Evolutionary conservation across 495 filamentous ascomycete genomes (phyloP), one percentile per base, ranked within the genome.

Genomic region (Daldinia loculata): DNA sequence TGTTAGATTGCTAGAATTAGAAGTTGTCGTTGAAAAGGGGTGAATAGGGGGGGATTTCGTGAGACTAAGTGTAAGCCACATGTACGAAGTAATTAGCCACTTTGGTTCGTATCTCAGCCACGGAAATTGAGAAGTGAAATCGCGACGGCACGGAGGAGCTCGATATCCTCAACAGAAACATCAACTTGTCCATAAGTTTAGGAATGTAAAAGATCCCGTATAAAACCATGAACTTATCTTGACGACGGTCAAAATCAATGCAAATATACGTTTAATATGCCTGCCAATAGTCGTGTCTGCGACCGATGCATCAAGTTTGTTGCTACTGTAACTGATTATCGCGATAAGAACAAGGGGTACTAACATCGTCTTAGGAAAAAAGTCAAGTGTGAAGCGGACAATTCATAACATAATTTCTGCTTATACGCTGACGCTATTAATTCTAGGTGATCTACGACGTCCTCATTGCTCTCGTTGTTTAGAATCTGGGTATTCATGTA

Each of bases 291-390:
- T 56, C 72, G 72, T 32, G 72, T 74, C 27, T 74, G 72, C 34
- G 72, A 74, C 29, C 63, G 72, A 39, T 74, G 72, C 53, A 74
- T 74, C 27, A 62, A 59, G 72, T 74, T 7, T 24, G 68, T 65
- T 19, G 27, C 19, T 22, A 56, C 30, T 36, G 19, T 51, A 27
- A n/a, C 9, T 48, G 4, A 4, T 22, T 14, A 14, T 24, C 22
- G 9, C 11, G 9, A 48, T 11, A 24, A 29, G 24, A 2, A 43
- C 27, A 60, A 34, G 29, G 53, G 17, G 30, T 50, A n/a, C 57
- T 58, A 56, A 67, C 36, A 12, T 17, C 3, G 38, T 32, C 4
- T 52, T 17, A 74, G 72, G 36, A 74, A 66, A 50, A 74, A 74
- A 61, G 72, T 74, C 29, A 74, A 74, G 66, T 74, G 72, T 74